A percentile compares a stretch with the other conserved stretches of the same genome.
phyloP scores from a whole-genome alignment of 257 asterid genomes.

The Nicotiana noctiflora region DNA sequence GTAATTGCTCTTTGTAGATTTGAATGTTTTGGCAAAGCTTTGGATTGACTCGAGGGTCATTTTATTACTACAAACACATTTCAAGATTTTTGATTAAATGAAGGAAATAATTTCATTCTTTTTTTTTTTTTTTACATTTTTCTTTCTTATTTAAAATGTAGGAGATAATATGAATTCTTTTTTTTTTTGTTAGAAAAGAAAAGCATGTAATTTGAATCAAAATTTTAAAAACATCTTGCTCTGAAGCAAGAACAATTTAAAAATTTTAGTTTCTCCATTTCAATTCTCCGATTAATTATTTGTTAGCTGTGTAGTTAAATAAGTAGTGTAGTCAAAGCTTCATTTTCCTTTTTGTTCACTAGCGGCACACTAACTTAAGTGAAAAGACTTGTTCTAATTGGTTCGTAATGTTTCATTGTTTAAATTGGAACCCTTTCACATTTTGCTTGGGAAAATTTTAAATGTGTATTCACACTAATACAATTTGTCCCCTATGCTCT shows the following conservation, averaged over 20 bases:
- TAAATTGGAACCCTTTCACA: neutral
- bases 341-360: neutral
- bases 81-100: constrained; percentile 3
- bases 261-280: neutral
- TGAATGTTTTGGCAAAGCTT: constrained; percentile 11
- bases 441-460: neutral
- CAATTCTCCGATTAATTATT: neutral
- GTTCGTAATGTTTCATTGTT: neutral
- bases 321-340: neutral
- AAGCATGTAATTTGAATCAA: neutral
- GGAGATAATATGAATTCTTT: neutral
- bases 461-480: neutral
- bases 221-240: neutral
- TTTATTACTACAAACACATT: constrained; percentile 12
- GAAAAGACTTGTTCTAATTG: neutral
- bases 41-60: constrained; percentile 43
- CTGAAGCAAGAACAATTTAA: neutral
- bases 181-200: neutral
- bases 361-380: neutral
- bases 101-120: neutral
- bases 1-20: constrained; percentile 17
- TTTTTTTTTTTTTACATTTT: too few species aligned
- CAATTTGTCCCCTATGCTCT: neutral
- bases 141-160: neutral
- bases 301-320: neutral